Base-by-base conservation (phyloP, 257 asterid genomes). In the Linderniella brevidens region DNA sequence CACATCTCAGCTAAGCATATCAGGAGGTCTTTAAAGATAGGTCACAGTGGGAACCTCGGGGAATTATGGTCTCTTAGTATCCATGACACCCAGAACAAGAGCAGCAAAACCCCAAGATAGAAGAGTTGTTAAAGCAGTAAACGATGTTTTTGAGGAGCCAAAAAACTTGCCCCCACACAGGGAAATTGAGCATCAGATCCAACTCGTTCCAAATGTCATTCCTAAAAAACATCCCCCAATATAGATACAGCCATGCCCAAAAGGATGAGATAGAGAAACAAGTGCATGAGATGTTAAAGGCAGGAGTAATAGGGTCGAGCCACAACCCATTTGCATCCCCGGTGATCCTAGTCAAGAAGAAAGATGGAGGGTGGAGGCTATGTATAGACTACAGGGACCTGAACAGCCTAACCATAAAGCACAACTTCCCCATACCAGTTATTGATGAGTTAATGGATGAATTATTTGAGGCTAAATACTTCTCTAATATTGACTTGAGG, bases 401-500 rank as follows among this genome's bases (percentile, higher is more conserved):
- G 3, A 50, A 50, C 29, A 9, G 11, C 6, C 1, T 35, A 1
- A 50, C n/a, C 58, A 8, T 62, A 0, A 49, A 49, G 20, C 37
- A 50, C 14, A 49, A 25, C 0, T 49, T 13, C 38, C 67, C 52
- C 9, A 54, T 61, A 0, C 61, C 67, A 3, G 2, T 42, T 0
- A 35, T 55, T 19, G 54, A 55, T 1, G 68, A 62, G 5, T 1
- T 55, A 1, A 25, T 43, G 4, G 49, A 51, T 17, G 58, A 51
- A 7, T 16, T 46, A 13, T 1, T 11, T 3, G 9, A 13, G 7
- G 58, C 46, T 0, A 35, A 3, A 4, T 4, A 15, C 3, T 62
- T 62, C 11, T 15, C 52, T 3, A 62, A 48, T 3, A 10, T 62
- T 0, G 60, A 60, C 10, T 10, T 61, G 11, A 25, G 67, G 4